phyloP scores from a whole-genome alignment of 306 rosid species.

The Mucuna pruriens region DNA sequence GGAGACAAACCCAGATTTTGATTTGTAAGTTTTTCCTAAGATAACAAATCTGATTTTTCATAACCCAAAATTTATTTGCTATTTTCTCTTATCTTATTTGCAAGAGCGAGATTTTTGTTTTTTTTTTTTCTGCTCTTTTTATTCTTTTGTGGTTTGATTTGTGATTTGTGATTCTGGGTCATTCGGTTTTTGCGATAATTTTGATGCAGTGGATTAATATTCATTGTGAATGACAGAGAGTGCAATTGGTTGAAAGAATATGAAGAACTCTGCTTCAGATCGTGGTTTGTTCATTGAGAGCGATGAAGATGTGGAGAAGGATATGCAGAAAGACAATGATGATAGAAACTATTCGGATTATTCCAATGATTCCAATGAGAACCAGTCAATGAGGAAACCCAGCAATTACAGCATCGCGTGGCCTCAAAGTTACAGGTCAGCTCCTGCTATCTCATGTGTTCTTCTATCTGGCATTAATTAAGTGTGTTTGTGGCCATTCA shows the following conservation, averaged over 20 bases:
- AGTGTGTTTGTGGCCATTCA: not conserved
- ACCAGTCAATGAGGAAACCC: conserved; percentile 51
- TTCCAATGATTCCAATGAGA: conserved; percentile 54
- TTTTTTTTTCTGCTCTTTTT: not conserved
- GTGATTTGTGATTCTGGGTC: conserved; percentile 22
- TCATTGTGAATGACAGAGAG: not conserved
- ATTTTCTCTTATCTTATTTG: not conserved
- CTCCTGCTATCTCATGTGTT: not conserved
- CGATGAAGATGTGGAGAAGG: conserved; percentile 72
- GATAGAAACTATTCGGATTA: conserved; percentile 68
- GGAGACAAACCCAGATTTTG: not conserved
- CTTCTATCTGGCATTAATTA: not conserved
- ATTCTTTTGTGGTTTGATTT: not conserved
- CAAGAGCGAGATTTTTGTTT: not conserved
- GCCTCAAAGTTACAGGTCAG: conserved; percentile 93
- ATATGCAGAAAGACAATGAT: conserved; percentile 36
- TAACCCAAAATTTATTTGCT: not conserved
- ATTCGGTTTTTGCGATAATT: not conserved
- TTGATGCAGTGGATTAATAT: not conserved
- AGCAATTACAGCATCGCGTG: conserved; percentile 68
- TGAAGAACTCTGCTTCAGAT: conserved; percentile 77
- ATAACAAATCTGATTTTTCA: not conserved
- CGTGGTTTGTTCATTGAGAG: conserved; percentile 65
- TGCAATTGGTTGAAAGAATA: conserved; percentile 35
- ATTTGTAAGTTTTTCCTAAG: not conserved